These are phyloP conservation scores for Nasturtium officinale DNA, from an alignment of 345 rosid genomes.

Conservation along the genomic window DNA sequence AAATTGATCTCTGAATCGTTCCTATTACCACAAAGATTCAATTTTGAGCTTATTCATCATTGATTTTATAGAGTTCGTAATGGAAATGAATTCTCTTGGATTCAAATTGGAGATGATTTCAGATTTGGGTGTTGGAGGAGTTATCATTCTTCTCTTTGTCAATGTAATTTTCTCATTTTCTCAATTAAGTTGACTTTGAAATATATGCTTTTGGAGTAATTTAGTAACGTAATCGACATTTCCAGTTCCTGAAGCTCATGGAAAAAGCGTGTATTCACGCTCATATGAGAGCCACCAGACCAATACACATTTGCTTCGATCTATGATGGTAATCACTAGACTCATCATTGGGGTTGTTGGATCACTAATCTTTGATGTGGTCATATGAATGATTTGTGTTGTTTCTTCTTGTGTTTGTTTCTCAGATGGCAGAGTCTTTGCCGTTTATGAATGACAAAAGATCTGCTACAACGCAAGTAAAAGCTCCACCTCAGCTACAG, in stretches of 20 bases:
- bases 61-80: conserved; percentile 3
- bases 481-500: conserved; percentile 68
- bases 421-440: conserved; percentile 57
- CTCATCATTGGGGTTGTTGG: conserved; percentile 21
- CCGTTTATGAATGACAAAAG: conserved; percentile 51
- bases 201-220: not conserved
- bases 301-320: conserved; percentile 49
- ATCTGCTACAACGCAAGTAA: conserved; percentile 52
- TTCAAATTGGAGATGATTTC: conserved; percentile 31
- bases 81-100: conserved; percentile 22
- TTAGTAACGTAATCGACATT: conserved; percentile 34
- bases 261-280: conserved; percentile 45
- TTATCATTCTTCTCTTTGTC: conserved; percentile 47
- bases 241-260: conserved; percentile 49
- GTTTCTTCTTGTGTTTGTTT: conserved; percentile 28
- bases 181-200: not conserved
- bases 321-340: conserved; percentile 58
- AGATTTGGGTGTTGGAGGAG: conserved; percentile 62
- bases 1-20: not conserved
- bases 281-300: conserved; percentile 42
- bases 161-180: conserved; percentile 47
- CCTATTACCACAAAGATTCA: not conserved
- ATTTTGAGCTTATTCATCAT: conserved; percentile 17
- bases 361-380: not conserved
- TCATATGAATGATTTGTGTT: not conserved